These are phyloP conservation scores for Pneumocystis jirovecii DNA, from an alignment of 1,139 yeast species.

Conservation along the genomic window DNA sequence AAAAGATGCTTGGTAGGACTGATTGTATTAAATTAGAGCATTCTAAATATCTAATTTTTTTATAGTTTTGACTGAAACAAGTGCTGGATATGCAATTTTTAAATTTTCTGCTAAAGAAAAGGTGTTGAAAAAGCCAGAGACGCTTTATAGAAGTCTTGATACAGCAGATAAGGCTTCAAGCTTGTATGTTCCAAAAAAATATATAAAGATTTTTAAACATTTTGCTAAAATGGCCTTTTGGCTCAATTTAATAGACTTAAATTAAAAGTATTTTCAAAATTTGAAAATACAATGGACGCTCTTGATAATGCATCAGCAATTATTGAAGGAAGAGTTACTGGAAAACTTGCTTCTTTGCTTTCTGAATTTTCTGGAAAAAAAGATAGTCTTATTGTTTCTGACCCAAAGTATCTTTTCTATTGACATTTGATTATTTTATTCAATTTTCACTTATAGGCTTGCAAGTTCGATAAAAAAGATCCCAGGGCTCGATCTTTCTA, in stretches of 20 bases:
- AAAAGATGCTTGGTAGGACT: not conserved
- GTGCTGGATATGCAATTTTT: not conserved
- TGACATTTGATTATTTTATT: not conserved
- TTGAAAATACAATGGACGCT: conserved; percentile 87
- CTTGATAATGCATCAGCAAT: conserved; percentile 87
- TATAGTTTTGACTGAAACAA: not conserved
- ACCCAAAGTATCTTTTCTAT: conserved; percentile 48
- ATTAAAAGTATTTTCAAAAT: conserved; percentile 88
- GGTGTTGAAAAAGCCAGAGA: conserved; percentile 10
- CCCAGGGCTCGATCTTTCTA: conserved; percentile 65
- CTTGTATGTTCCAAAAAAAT: not conserved
- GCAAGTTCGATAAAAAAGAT: conserved; percentile 93
- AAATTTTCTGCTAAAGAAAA: conserved; percentile 14
- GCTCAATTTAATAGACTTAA: conserved; percentile 40
- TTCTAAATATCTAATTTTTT: not conserved
- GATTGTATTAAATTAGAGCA: not conserved
- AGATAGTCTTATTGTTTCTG: conserved; percentile 82
- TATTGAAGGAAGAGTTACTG: conserved; percentile 85
- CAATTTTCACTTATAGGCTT: not conserved
- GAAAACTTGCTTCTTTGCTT: conserved; percentile 60
- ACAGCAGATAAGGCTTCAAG: conserved; percentile 11
- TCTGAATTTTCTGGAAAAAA: conserved; percentile 56
- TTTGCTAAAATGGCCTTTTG: not conserved
- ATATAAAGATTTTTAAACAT: not conserved
- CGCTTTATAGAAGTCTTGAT: conserved; percentile 8